A percentile compares a stretch with the other conserved stretches of the same genome.
Conservation (phyloP, 176 grass and related monocot genomes). For the Oryza punctata region DNA sequence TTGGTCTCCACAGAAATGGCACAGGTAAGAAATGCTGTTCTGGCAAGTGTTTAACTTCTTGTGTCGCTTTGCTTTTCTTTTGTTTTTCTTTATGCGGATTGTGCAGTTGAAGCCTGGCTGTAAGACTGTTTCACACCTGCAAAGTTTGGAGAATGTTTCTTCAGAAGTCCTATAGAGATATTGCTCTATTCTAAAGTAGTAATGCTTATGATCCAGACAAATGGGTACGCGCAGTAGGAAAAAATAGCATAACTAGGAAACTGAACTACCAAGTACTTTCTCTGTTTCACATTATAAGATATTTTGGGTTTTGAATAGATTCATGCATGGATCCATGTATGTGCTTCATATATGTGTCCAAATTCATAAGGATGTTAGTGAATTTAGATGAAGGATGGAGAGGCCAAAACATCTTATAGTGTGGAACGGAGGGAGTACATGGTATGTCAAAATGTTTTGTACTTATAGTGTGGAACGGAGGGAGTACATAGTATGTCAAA, state of each 20-base stretch:
- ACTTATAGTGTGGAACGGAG: too few species aligned
- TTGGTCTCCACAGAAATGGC: slow-evolving; percentile 68
- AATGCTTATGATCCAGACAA: not conserved
- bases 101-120: slow-evolving; percentile 82
- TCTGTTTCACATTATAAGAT: too few species aligned
- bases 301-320: too few species aligned
- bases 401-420: too few species aligned
- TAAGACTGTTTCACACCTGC: slow-evolving; percentile 82
- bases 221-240: slow-evolving; percentile 1
- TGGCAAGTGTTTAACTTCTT: slow-evolving; percentile 49
- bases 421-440: not conserved
- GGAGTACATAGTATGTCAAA: not conserved
- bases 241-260: not conserved
- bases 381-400: too few species aligned
- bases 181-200: not conserved
- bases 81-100: slow-evolving; percentile 64
- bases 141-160: slow-evolving; percentile 33
- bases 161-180: not conserved
- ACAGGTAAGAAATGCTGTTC: slow-evolving; percentile 64
- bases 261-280: not conserved
- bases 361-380: too few species aligned
- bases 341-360: too few species aligned
- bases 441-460: not conserved
- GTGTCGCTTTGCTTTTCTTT: slow-evolving; percentile 44
- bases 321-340: too few species aligned